phyloP scores from a whole-genome alignment of 2,329 filamentous ascomycete species.

The Aspergillus japonicus region DNA sequence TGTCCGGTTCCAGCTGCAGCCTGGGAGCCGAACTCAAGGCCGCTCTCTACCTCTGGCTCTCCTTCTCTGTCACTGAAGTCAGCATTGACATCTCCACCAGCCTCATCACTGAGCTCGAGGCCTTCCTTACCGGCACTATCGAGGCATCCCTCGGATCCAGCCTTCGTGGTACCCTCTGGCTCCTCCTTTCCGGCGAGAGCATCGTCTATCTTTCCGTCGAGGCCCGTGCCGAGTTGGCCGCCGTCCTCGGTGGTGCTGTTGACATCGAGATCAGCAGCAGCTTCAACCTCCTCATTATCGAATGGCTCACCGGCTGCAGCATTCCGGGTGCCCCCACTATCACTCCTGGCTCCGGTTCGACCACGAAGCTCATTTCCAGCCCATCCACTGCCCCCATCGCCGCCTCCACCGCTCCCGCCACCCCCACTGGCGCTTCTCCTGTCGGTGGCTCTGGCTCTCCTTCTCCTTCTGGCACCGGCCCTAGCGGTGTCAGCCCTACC shows the following conservation, averaged over 20 bases:
- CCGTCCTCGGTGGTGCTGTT: conserved; percentile 36
- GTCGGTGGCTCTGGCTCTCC: conserved; percentile 10
- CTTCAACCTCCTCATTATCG: conserved; percentile 53
- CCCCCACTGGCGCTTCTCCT: conserved; percentile 9
- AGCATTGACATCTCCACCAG: conserved; percentile 28
- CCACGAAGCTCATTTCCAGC: conserved; percentile 21
- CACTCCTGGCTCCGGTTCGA: conserved; percentile 5
- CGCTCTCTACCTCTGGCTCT: conserved; percentile 38
- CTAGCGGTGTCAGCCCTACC: conserved; percentile 7
- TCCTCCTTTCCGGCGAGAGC: conserved; percentile 34
- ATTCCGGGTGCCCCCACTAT: conserved; percentile 20
- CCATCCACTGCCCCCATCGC: conserved; percentile 12
- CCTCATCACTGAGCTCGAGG: conserved; percentile 29
- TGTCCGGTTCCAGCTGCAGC: conserved; percentile 31
- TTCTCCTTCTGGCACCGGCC: conserved; percentile 12
- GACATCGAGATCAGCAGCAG: conserved; percentile 52
- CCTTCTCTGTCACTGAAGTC: conserved; percentile 27
- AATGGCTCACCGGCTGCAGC: conserved; percentile 36
- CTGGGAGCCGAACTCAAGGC: conserved; percentile 40
- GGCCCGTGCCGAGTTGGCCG: conserved; percentile 37
- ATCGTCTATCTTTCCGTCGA: conserved; percentile 32
- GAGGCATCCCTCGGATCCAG: conserved; percentile 29
- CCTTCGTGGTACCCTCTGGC: conserved; percentile 32
- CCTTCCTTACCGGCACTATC: conserved; percentile 32
- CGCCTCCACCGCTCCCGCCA: conserved; percentile 7